Percentiles rank a stretch among this genome's conserved stretches.
phyloP scores from a whole-genome alignment of 2,329 filamentous ascomycete genomes.

The Coniochaeta hoffmannii region DNA sequence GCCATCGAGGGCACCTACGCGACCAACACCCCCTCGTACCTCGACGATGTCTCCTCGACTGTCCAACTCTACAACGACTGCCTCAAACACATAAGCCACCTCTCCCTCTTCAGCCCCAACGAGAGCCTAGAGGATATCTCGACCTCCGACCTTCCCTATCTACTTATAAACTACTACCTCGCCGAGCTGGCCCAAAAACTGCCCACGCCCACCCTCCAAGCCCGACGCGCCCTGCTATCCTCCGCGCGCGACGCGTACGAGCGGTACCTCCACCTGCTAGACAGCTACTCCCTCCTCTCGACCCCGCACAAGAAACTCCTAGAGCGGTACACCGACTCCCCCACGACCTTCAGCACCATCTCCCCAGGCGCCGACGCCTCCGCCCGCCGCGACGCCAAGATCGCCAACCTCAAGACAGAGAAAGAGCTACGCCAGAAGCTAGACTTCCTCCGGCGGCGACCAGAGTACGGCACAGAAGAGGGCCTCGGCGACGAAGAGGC shows the following conservation, averaged over 20 bases:
- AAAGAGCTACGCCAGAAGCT: constrained; percentile 78
- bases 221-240: constrained; percentile 57
- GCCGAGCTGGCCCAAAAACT: constrained; percentile 72
- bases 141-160: constrained; percentile 78
- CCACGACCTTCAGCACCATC: constrained; percentile 65
- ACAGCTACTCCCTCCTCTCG: constrained; percentile 69
- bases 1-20: constrained; percentile 58
- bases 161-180: constrained; percentile 69
- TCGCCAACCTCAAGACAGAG: constrained; percentile 75
- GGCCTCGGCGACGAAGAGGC: constrained; percentile 76
- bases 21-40: constrained; percentile 58
- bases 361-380: constrained; percentile 50
- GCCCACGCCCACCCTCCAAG: constrained; percentile 39
- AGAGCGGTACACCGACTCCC: constrained; percentile 65
- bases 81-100: constrained; percentile 56
- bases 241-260: constrained; percentile 67
- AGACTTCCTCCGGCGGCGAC: constrained; percentile 44
- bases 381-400: constrained; percentile 73
- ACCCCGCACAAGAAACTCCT: constrained; percentile 60
- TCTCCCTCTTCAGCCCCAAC: constrained; percentile 85
- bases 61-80: constrained; percentile 69
- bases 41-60: constrained; percentile 57
- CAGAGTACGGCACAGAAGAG: constrained; percentile 40
- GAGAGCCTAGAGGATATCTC: constrained; percentile 81
- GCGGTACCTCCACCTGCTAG: constrained; percentile 66